Evolutionary conservation across 225 moss, liverwort and hornwort genomes (phyloP), one percentile per base, ranked within the genome.

Genomic region (Pleurozium schreberi): DNA sequence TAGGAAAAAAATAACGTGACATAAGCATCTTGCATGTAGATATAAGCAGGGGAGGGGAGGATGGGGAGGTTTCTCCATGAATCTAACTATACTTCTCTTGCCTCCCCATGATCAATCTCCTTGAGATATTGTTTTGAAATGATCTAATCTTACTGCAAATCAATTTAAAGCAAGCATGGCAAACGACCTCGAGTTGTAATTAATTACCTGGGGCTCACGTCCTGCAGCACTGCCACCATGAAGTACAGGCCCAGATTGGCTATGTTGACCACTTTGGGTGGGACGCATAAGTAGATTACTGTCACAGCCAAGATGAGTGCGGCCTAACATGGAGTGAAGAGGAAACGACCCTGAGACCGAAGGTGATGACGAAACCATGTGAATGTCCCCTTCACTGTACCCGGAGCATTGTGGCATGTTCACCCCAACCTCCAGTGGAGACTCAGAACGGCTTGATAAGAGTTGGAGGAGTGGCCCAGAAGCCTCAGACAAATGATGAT

Each of bases 391-490:
- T 82, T 98, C 98, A 30, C 94, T 86, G 80, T 91, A 98, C 50
- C 93, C 94, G 62, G 98, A 95, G n/a, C 94, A 88, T 60, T 90
- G 93, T 57, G 95, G 82, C 88, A 95, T 88, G n/a, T 90, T 92
- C 71, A 92, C 91, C 53, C 92, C 92, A 21, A 83, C 86, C 73
- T 88, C 88, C 79, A 96, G 90, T 52, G 97, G 95, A 67, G 96
- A 96, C 88, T 93, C 95, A 47, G 97, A 96, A 83, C 94, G 92
- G 81, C 92, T 96, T 60, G 92, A 95, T 60, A 96, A 89, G 66
- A 97, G 95, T 89, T 95, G 97, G 30, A 97, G 95, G 57, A 95
- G 76, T 49, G 97, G 95, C 64, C 94, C 97, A 75, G 94, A 90
- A 52, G 89, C 88, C 59, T 95, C 94, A 30, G 96, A 87, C 36